A percentile compares a stretch with the other conserved stretches of the same genome.
Evolutionary conservation across 169 alveolate species (phyloP).

Genomic region (Cryptosporidium tyzzeri): DNA sequence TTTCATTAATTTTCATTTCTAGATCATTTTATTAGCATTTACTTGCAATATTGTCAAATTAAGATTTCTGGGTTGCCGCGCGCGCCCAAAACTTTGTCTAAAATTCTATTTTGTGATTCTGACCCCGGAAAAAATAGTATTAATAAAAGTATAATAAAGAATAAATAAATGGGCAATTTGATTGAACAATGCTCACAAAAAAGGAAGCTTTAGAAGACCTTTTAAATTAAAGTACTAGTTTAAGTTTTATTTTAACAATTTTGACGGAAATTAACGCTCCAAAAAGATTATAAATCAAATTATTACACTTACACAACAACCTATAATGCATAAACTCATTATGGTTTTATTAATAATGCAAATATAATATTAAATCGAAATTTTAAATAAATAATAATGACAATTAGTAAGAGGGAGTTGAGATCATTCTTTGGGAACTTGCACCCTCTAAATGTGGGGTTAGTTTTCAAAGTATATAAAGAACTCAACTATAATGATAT

Average conservation of each 20-base stretch:
- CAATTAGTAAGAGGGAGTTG: conserved; percentile 33
- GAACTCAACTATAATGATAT: conserved; percentile 13
- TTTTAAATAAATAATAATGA: conserved; percentile 2
- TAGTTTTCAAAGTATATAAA: conserved; percentile 19
- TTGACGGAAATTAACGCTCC: neutral
- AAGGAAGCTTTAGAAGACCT: neutral
- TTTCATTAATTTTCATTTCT: conserved; percentile 14
- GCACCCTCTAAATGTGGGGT: conserved; percentile 44
- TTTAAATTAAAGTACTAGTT: neutral
- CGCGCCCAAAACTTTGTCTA: conserved; percentile 8
- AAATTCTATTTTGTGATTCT: neutral
- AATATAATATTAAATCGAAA: neutral
- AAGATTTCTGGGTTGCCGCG: neutral
- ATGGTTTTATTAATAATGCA: neutral
- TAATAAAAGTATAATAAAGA: neutral
- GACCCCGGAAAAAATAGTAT: conserved; percentile 7
- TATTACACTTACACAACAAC: neutral
- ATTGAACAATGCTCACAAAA: neutral
- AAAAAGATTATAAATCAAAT: neutral
- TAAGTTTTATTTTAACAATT: neutral
- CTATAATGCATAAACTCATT: neutral
- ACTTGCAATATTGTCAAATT: neutral
- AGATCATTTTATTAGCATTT: neutral
- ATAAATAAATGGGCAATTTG: neutral
- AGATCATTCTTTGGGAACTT: conserved; percentile 1